Base-by-base conservation (phyloP, 2,329 filamentous ascomycete species). In the Beauveria rudraprayagi region DNA sequence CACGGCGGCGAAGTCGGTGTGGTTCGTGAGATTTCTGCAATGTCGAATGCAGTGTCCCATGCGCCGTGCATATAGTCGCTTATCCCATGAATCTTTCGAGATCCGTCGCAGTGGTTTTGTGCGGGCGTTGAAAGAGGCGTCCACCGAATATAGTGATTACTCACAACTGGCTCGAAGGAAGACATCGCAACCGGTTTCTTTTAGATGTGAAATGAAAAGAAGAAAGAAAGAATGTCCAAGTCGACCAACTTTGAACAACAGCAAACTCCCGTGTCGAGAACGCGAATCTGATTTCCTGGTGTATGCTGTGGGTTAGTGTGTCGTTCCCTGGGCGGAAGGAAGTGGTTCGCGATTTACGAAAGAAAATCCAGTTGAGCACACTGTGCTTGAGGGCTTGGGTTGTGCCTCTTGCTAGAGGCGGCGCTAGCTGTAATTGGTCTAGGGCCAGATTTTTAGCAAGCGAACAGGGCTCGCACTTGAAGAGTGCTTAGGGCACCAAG, bases 121-220 rank as follows among this genome's bases (percentile, higher is more conserved):
- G 37, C 10, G 41, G 48, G 44, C 57, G 47, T 52, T 46, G 57
- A 43, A 44, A 24, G 24, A 19, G 47, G 30, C 37, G 43, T 16
- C 3, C 34, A 22, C 22, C 16, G 10, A 44, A 17, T 41, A 34
- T 14, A 24, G 47, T 19, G 41, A 22, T 19, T 60, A 87, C 85
- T 87, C 80, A 88, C 85, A 81, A 86, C 84, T 77, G 79, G 76
- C 81, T 88, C 85, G 79, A 88, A 87, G 73, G 81, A 83, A 76
- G 84, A 87, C 84, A 87, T 87, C 75, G 80, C 83, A 69, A 70
- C 67, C 68, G 71, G 60, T 54, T 37, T 76, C 73, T 74, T 68
- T 70, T 71, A 67, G 68, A 68, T 64, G 65, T 66, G 67, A 64
- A 65, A 68, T 69, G 69, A 65, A 65, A 65, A 60, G 50, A 65